Evolutionary conservation across 192 early-diverging fungal species (phyloP).

Genomic region (Coemansia brasiliensis): DNA sequence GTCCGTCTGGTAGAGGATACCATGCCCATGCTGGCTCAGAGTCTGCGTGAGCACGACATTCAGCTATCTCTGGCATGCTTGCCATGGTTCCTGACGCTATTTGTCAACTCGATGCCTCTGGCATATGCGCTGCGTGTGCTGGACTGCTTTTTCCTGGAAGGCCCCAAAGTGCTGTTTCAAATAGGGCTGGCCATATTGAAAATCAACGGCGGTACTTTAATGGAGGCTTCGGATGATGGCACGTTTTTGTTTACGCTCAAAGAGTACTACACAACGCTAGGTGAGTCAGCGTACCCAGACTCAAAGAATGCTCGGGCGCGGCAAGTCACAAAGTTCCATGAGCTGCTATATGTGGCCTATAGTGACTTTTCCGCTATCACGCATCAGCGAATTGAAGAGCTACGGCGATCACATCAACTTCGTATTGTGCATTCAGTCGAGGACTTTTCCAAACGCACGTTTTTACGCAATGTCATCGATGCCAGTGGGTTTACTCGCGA

Average conservation of each 20-base stretch:
- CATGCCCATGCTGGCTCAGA: slow-evolving; percentile 85
- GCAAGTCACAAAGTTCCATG: slow-evolving; percentile 79
- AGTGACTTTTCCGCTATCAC: slow-evolving; percentile 86
- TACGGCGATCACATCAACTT: slow-evolving; percentile 82
- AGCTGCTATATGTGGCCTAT: slow-evolving; percentile 88
- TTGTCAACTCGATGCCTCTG: slow-evolving; percentile 95
- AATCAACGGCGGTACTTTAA: slow-evolving; percentile 78
- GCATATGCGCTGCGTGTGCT: slow-evolving; percentile 83
- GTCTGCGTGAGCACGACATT: slow-evolving; percentile 85
- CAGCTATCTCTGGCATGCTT: slow-evolving; percentile 95
- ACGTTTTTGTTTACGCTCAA: slow-evolving; percentile 83
- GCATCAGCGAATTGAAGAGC: slow-evolving; percentile 69
- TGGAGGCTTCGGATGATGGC: slow-evolving; percentile 71
- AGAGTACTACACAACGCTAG: slow-evolving; percentile 79
- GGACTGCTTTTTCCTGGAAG: slow-evolving; percentile 98
- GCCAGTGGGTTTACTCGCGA: slow-evolving; percentile 80
- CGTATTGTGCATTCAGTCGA: slow-evolving; percentile 91
- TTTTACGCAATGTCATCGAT: slow-evolving; percentile 78
- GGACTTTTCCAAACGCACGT: slow-evolving; percentile 86
- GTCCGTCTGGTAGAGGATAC: slow-evolving; percentile 83
- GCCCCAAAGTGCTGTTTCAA: slow-evolving; percentile 93
- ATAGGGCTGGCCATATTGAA: slow-evolving; percentile 90
- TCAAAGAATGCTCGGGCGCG: slow-evolving; percentile 57
- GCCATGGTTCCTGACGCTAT: slow-evolving; percentile 97
- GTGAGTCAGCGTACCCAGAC: slow-evolving; percentile 69